A percentile compares a stretch with the other conserved stretches of the same genome.
These are phyloP conservation scores for Zygosaccharomyces gambellarensis DNA, from an alignment of 805 yeast species.

Conservation along the genomic window DNA sequence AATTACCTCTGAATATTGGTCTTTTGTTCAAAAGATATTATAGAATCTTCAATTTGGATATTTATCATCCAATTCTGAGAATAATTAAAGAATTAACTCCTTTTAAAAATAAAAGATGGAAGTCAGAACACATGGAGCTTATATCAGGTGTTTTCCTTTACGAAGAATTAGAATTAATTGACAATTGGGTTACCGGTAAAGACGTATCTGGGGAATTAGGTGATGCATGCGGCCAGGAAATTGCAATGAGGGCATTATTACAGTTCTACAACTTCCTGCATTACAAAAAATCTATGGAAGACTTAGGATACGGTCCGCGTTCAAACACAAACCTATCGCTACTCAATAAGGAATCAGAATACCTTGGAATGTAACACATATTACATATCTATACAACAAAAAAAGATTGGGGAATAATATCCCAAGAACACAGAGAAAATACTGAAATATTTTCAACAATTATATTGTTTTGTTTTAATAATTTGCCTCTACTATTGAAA, in stretches of 20 bases:
- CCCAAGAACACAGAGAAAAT: neutral
- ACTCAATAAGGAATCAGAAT: constrained; percentile 41
- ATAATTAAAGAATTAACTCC: constrained; percentile 78
- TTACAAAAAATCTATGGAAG: constrained; percentile 49
- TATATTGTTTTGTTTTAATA: neutral
- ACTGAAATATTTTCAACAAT: neutral
- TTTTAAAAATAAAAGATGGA: constrained; percentile 92
- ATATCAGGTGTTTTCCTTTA: constrained; percentile 81
- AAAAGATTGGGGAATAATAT: neutral
- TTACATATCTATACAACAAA: neutral
- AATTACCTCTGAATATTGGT: constrained; percentile 33
- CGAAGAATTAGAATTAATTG: constrained; percentile 65
- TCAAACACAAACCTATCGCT: constrained; percentile 33
- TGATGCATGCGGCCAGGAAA: constrained; percentile 79
- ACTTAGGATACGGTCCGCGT: constrained; percentile 49
- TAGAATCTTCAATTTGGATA: constrained; percentile 53
- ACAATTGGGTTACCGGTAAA: constrained; percentile 82
- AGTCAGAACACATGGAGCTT: constrained; percentile 85
- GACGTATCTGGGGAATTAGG: constrained; percentile 71
- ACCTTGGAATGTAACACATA: constrained; percentile 24
- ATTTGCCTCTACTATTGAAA: too few species aligned
- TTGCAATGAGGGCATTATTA: constrained; percentile 70
- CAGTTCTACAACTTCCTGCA: constrained; percentile 68
- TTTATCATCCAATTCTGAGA: constrained; percentile 67
- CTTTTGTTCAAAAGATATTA: constrained; percentile 37